These are phyloP conservation scores for Mycena vitilis DNA, from an alignment of 768 basidiomycete genomes.

Conservation along the genomic window DNA sequence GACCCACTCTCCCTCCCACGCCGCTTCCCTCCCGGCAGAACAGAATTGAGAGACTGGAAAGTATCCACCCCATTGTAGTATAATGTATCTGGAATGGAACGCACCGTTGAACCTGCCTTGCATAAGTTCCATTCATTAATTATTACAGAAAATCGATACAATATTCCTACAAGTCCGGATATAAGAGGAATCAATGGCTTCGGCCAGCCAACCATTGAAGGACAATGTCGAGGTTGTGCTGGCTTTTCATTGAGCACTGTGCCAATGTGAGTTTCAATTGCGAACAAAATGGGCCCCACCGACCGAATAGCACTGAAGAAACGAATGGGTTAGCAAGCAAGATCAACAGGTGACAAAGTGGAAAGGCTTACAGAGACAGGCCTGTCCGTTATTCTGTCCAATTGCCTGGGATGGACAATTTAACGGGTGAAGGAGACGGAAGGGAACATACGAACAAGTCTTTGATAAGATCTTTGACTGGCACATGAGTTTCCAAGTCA, in stretches of 20 bases:
- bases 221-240: slow-evolving; percentile 93
- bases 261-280: slow-evolving; percentile 8
- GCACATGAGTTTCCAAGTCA: slow-evolving; percentile 79
- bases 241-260: slow-evolving; percentile 96
- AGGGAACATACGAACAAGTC: slow-evolving; percentile 65
- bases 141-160: slow-evolving; percentile 33
- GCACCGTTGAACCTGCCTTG: too few species aligned
- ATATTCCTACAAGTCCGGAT: slow-evolving; percentile 17
- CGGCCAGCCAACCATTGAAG: slow-evolving; percentile 87
- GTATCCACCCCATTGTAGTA: too few species aligned
- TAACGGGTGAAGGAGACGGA: slow-evolving; percentile 10
- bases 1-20: too few species aligned
- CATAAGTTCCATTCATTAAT: slow-evolving; percentile 4
- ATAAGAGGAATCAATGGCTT: slow-evolving; percentile 62
- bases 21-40: too few species aligned
- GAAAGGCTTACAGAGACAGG: slow-evolving; percentile 83
- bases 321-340: not conserved
- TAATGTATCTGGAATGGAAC: too few species aligned
- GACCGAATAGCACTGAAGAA: slow-evolving; percentile 81
- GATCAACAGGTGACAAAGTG: not conserved
- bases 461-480: slow-evolving; percentile 86
- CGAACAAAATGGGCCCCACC: slow-evolving; percentile 37
- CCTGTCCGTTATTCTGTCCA: slow-evolving; percentile 83
- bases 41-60: too few species aligned
- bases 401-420: slow-evolving; percentile 56